These are phyloP conservation scores for Solanum medicagineum DNA, from an alignment of 257 asterid genomes.

Conservation along the genomic window DNA sequence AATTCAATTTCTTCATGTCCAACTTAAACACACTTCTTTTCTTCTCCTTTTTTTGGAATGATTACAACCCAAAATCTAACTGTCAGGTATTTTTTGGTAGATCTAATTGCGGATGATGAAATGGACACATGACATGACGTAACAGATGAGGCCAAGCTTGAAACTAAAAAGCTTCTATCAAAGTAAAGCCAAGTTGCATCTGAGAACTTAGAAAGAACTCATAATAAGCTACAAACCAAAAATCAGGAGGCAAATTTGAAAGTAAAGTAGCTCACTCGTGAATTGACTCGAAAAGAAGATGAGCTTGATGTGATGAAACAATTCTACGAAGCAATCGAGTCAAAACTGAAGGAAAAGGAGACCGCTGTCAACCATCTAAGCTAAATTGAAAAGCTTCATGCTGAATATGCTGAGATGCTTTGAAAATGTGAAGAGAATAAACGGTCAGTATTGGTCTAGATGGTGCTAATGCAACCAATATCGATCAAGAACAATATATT, in stretches of 20 bases:
- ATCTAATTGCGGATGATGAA: slow-evolving; percentile 4
- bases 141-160: slow-evolving; percentile 56
- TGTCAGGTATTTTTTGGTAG: background rate
- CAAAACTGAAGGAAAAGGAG: slow-evolving; percentile 13
- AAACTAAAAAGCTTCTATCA: slow-evolving; percentile 39
- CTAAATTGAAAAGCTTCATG: background rate
- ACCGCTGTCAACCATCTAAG: background rate
- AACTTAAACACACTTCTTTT: background rate
- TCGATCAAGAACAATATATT: background rate
- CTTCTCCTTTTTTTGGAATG: background rate
- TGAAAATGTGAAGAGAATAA: background rate
- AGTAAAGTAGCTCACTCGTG: slow-evolving; percentile 33
- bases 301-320: slow-evolving; percentile 25
- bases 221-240: slow-evolving; percentile 42
- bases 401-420: background rate
- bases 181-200: slow-evolving; percentile 32
- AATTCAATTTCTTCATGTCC: background rate
- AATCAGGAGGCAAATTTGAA: slow-evolving; percentile 39
- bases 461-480: background rate
- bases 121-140: slow-evolving; percentile 48
- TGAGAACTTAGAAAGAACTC: slow-evolving; percentile 39
- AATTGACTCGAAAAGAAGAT: slow-evolving; percentile 9
- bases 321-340: slow-evolving; percentile 29
- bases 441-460: slow-evolving; percentile 24
- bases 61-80: background rate